phyloP scores from a whole-genome alignment of 2,329 filamentous ascomycete species.

The Calonectria fujianensis region DNA sequence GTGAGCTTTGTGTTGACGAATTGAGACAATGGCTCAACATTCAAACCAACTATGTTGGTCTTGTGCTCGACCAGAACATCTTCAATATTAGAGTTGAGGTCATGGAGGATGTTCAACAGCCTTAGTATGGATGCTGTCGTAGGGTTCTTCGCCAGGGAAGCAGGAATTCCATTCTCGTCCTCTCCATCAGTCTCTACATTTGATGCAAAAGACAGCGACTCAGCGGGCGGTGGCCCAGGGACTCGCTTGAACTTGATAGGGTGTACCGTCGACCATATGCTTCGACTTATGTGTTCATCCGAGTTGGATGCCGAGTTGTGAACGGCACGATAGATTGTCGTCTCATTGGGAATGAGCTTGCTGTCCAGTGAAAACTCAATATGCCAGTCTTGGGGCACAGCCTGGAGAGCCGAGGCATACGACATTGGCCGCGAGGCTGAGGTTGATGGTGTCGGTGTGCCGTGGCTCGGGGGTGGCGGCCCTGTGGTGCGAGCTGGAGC shows the following conservation, averaged over 20 bases:
- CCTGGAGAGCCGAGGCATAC: constrained; percentile 88
- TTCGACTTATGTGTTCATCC: constrained; percentile 82
- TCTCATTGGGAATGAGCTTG: constrained; percentile 90
- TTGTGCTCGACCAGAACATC: constrained; percentile 87
- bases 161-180: constrained; percentile 79
- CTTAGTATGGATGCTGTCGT: constrained; percentile 91
- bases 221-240: constrained; percentile 85
- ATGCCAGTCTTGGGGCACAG: constrained; percentile 94
- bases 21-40: constrained; percentile 89
- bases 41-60: constrained; percentile 81
- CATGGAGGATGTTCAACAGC: constrained; percentile 91
- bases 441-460: constrained; percentile 69
- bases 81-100: constrained; percentile 93
- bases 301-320: constrained; percentile 74
- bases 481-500: constrained; percentile 64
- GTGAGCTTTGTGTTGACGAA: constrained; percentile 99
- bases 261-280: constrained; percentile 93
- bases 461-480: constrained; percentile 63
- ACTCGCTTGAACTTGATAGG: constrained; percentile 94
- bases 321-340: constrained; percentile 95
- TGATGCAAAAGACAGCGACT: constrained; percentile 77
- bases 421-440: constrained; percentile 82
- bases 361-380: constrained; percentile 94
- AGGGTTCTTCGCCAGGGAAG: constrained; percentile 88
- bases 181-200: constrained; percentile 70